Conservation (phyloP, 306 rosid species). For the Gastrolobium villosum region DNA sequence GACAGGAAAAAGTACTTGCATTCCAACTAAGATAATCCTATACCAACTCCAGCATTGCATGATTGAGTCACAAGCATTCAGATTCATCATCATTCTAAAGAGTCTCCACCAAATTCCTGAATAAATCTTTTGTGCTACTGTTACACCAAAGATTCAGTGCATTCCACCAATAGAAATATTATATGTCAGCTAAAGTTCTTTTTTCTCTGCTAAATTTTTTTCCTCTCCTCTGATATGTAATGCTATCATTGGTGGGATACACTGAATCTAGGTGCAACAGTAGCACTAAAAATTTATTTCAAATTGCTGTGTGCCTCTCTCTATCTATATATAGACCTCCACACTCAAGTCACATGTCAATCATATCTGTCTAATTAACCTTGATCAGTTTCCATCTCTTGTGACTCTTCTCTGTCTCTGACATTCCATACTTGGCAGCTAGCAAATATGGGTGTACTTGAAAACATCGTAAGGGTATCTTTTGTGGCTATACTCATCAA, state of each 20-base stretch:
- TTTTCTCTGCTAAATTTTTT: too few species aligned
- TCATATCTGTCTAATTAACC: conserved; percentile 16
- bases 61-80: conserved; percentile 35
- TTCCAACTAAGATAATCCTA: conserved; percentile 25
- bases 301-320: conserved; percentile 31
- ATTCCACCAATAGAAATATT: too few species aligned
- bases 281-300: too few species aligned
- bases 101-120: conserved; percentile 35
- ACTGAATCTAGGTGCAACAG: too few species aligned
- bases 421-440: conserved; percentile 16
- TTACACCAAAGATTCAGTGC: too few species aligned
- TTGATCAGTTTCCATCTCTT: conserved; percentile 34
- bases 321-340: conserved; percentile 48
- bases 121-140: too few species aligned
- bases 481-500: conserved; percentile 55
- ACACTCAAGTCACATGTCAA: conserved; percentile 31
- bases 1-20: conserved; percentile 44
- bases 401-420: conserved; percentile 31
- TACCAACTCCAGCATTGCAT: too few species aligned
- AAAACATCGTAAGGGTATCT: conserved; percentile 53
- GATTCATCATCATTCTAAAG: conserved; percentile 25
- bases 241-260: too few species aligned
- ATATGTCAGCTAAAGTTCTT: too few species aligned
- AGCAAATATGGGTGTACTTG: conserved; percentile 56
- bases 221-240: too few species aligned